These are phyloP conservation scores for Penicillium oxalicum DNA, from an alignment of 2,329 filamentous ascomycete genomes.

Conservation along the genomic window DNA sequence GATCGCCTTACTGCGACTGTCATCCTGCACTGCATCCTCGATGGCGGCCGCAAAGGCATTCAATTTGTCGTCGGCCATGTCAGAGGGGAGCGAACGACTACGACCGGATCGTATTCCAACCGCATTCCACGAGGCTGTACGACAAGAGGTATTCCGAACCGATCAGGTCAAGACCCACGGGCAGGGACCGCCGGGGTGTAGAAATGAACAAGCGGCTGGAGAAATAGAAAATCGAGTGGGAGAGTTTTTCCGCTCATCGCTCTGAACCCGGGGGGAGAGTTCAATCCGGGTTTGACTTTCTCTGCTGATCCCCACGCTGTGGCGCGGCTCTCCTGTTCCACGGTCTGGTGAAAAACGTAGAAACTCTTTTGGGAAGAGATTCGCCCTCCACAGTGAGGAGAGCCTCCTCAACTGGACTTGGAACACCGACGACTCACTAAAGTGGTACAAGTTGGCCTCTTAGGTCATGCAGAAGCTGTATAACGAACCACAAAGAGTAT, in stretches of 20 bases:
- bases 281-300: constrained; percentile 12
- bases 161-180: background rate
- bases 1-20: constrained; percentile 17
- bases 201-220: too few relatives aligned
- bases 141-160: background rate
- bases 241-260: background rate
- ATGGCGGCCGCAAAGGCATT: background rate
- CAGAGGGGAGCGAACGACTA: background rate
- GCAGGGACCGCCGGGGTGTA: too few relatives aligned
- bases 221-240: background rate
- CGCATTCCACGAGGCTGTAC: constrained; percentile 1
- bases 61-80: constrained; percentile 7
- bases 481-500: too few relatives aligned
- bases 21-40: constrained; percentile 8
- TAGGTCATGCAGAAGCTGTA: too few relatives aligned
- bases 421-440: too few relatives aligned
- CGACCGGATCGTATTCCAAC: constrained; percentile 5
- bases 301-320: constrained; percentile 7
- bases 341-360: background rate
- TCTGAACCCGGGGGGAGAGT: background rate
- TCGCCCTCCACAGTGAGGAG: too few relatives aligned
- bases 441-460: too few relatives aligned
- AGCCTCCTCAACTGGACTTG: too few relatives aligned
- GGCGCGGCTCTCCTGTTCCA: constrained; percentile 4
- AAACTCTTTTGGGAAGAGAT: too few relatives aligned